Base-by-base conservation (phyloP, 106 monocot genomes). In the Phalaenopsis equestris region DNA sequence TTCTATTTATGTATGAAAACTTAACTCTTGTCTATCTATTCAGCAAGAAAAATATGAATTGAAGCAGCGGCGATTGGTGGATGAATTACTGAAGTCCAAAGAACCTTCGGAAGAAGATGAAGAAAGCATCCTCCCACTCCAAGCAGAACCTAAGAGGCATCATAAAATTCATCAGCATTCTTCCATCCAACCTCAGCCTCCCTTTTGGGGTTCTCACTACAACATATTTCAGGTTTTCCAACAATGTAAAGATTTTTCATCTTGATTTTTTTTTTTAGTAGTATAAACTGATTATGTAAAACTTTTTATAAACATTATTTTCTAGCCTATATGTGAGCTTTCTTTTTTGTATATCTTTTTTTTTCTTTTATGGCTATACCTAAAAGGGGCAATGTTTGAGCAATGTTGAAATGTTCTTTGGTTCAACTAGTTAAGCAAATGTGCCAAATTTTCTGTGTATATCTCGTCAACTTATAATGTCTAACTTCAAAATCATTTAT, bases 161-260 rank as follows among this genome's bases (percentile, higher is more conserved):
- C 79, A 79, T 61, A 49, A 23, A 5, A 43, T 42, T 64, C 19
- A 39, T 79, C 41, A 52, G 43, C 64, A 79, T 64, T 61, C 79
- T 79, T 41, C 79, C 19, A 18, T 9, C 19, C 41, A 38, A 18
- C 15, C 55, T 38, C 41, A 38, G 8, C 15, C 55, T 38, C 38
- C 78, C 9, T 56, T 56, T 37, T 56, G 56, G 78, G 19, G 56
- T 39, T 55, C 41, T 30, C 78, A 58, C 12, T 64, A 42, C 64
- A 79, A 79, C 23, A 42, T 79, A 61, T 79, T 79, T 64, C 79
- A 79, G 18, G 79, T 79, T 41, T 79, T 79, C 61, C 79, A 79
- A 21, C 79, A 79, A 10, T 79, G 79, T 79, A 79, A 79, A 79
- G 79, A 65, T 17, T 79, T 64, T 65, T 39, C 39, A 61, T 24